Base-by-base conservation (phyloP, 768 basidiomycete species). In the Gymnopilus junonius region DNA sequence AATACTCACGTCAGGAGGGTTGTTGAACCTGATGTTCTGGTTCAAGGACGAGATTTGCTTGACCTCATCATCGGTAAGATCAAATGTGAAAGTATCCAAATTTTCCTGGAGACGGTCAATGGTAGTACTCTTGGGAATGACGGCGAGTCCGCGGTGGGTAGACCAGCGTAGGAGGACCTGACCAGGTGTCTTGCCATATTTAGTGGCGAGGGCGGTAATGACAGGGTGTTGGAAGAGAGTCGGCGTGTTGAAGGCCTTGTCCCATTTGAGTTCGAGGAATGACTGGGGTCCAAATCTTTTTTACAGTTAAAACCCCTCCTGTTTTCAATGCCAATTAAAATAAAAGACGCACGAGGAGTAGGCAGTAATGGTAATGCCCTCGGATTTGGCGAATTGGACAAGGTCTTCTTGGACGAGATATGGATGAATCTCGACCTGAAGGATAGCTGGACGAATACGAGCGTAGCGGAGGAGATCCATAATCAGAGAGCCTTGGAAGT, bases 91-190 rank as follows among this genome's bases (percentile, higher is more conserved):
- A 55, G 70, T 74, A 21, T 74, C 66, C 25, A 81, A 64, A 74
- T 93, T 93, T 71, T 87, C 75, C 17, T 70, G 68, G 56, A 89
- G 74, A 27, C 89, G 81, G 15, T 71, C 63, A 3, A 64, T 55
- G 65, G 79, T 68, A 71, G 85, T 86, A 54, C 82, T 85, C 80
- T 94, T 94, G 48, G 92, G 92, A 64, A 94, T 85, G 46, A 93
- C 87, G 34, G 88, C 87, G 62, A 93, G 81, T 10, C 85, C 87
- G 37, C 86, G 87, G 69, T 92, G 90, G 14, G 88, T 90, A 1
- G 90, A 86, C 92, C 92, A 94, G 66, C 91, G 83, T 57, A 94
- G 82, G 39, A 93, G 76, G 23, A 93, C 84, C 73, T 93, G 91
- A 7, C 90, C 90, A 4, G 85, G 72, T 45, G 82, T 83, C 78